Base-by-base conservation (phyloP, 2,329 filamentous ascomycete species). In the Parastagonospora nodorum region DNA sequence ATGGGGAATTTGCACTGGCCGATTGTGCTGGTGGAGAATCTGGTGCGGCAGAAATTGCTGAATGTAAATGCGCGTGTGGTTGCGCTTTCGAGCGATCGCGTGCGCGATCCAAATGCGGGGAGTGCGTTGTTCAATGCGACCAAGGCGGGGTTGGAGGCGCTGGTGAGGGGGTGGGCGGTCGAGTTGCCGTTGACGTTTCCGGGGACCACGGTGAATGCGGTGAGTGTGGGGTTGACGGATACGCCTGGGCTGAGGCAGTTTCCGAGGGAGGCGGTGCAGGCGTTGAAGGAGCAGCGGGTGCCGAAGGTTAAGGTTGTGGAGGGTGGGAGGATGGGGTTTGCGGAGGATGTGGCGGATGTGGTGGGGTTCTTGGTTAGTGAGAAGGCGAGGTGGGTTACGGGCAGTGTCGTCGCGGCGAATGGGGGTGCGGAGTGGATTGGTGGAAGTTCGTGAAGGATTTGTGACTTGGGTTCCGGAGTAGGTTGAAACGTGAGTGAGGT, bases 271-370 rank as follows among this genome's bases (percentile, higher is more conserved):
- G 53, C 47, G 11, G 53, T 64, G 14, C 48, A 61, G 31, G 50
- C 46, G 19, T 36, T 63, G 31, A 62, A 60, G 36, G 49, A 46
- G 24, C 45, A 63, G 41, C 46, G 58, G 28, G 2, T 67, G 39
- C 49, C 42, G 12, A 60, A 61, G 39, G 62, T 66, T 3, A 62
- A 56, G 51, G 56, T 65, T 28, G 47, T 52, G 1, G 47, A 58
- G 12, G 65, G 62, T 0, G 58, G 58, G 1, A 39, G 66, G 31
- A 57, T 70, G 49, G 67, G 63, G 2, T 61, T 48, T 36, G 32
- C 63, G 1, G 63, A 74, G 38, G 71, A 92, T 77, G 71, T 89
- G 84, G 67, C 93, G 78, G 71, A 93, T 88, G 54, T 84, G 82
- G 89, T 94, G 62, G 63, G 66, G 1, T 72, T 68, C 47, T 45